Evolutionary conservation across 139 green algal genomes (phyloP).

Genomic region (Trebouxia sp.): DNA sequence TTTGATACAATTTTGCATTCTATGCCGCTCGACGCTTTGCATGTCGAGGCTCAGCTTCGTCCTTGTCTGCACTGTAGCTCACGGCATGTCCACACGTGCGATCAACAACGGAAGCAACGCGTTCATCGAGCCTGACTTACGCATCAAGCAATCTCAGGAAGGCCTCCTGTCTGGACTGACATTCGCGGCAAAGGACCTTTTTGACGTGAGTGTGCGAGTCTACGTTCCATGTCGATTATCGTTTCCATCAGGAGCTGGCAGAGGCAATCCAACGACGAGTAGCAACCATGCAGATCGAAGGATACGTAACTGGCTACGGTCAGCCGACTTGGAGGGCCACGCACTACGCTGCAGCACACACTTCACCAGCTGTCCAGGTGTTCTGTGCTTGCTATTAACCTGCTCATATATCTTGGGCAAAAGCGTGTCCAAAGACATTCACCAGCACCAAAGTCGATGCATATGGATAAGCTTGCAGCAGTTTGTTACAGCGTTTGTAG

Average conservation of each 20-base stretch:
- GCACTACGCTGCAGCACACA: slow-evolving; percentile 55
- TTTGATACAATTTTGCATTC: too few relatives aligned
- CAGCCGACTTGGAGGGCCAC: slow-evolving; percentile 77
- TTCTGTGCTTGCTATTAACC: not conserved
- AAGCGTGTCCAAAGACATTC: too few relatives aligned
- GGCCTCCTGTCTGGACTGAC: slow-evolving; percentile 31
- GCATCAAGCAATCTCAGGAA: not conserved
- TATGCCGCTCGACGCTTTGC: too few relatives aligned
- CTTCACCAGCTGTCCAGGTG: slow-evolving; percentile 66
- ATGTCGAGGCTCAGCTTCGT: too few relatives aligned
- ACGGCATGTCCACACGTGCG: not conserved
- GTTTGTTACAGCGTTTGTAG: too few relatives aligned
- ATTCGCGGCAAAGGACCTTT: slow-evolving; percentile 53
- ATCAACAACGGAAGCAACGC: not conserved
- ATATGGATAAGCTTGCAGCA: too few relatives aligned
- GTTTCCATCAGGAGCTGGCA: too few relatives aligned
- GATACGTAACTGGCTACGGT: slow-evolving; percentile 75
- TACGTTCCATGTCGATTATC: too few relatives aligned
- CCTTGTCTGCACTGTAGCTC: not conserved
- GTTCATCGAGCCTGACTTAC: not conserved
- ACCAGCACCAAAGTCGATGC: too few relatives aligned
- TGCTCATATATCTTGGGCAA: too few relatives aligned
- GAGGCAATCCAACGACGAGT: too few relatives aligned
- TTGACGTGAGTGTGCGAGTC: too few relatives aligned
- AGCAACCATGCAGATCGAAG: slow-evolving; percentile 63